Conservation (phyloP, 2,329 filamentous ascomycete genomes). For the Penicillium occitanis region DNA sequence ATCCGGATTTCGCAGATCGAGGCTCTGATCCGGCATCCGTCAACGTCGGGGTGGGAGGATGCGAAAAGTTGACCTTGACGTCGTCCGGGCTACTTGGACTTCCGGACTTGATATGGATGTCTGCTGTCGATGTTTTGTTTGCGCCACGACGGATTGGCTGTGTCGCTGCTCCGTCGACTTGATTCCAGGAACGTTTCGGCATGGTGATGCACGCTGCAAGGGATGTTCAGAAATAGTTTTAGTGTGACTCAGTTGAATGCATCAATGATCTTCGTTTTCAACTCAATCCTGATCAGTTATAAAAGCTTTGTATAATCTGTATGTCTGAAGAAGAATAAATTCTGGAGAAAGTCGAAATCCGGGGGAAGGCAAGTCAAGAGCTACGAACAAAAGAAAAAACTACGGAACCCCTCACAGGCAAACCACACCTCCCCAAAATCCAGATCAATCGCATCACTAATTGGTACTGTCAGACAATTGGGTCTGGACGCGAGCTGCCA, state of each 20-base stretch:
- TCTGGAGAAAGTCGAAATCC: slow-evolving; percentile 3
- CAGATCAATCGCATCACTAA: slow-evolving; percentile 4
- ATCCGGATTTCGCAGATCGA: slow-evolving; percentile 16
- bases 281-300: not conserved
- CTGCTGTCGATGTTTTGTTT: slow-evolving; percentile 3
- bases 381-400: not conserved
- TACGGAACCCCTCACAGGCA: slow-evolving; percentile 7
- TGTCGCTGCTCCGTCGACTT: slow-evolving; percentile 18
- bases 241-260: not conserved
- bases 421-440: not conserved
- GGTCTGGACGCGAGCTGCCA: not conserved
- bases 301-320: not conserved
- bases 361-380: not conserved
- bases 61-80: slow-evolving; percentile 14
- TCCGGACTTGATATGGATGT: slow-evolving; percentile 13
- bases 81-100: slow-evolving; percentile 19
- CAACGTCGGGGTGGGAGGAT: slow-evolving; percentile 20
- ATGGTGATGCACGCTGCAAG: slow-evolving; percentile 11
- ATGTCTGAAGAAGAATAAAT: not conserved
- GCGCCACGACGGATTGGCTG: slow-evolving; percentile 17
- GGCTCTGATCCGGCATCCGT: slow-evolving; percentile 19
- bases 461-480: not conserved
- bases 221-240: not conserved
- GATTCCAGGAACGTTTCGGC: slow-evolving; percentile 22
- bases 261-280: not conserved